Conservation (phyloP, 805 yeast genomes). For the Myxozyma vanderwaltii region DNA sequence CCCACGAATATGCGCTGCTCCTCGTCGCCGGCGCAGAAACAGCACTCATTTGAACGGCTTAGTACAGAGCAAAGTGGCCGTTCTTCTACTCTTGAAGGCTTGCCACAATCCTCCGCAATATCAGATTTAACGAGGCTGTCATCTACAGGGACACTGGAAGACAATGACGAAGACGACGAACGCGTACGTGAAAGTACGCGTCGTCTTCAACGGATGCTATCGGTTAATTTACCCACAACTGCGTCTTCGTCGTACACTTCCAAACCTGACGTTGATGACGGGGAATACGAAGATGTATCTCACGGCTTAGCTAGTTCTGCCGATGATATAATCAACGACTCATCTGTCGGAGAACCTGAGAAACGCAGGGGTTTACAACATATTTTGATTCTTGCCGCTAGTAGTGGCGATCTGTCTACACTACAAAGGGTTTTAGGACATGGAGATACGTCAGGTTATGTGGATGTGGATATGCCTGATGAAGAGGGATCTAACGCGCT, state of each 20-base stretch:
- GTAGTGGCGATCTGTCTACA: slow-evolving; percentile 42
- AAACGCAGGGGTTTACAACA: slow-evolving; percentile 37
- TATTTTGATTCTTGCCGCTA: slow-evolving; percentile 42
- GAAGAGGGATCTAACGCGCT: slow-evolving; percentile 47
- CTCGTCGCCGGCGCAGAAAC: not conserved
- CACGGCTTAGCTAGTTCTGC: slow-evolving; percentile 1
- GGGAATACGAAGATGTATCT: not conserved
- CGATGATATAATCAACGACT: slow-evolving; percentile 36
- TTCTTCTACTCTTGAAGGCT: no score
- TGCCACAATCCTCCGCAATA: no score
- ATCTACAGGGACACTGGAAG: not conserved
- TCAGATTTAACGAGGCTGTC: not conserved
- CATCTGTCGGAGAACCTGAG: slow-evolving; percentile 12
- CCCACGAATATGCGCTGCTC: not conserved
- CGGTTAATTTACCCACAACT: slow-evolving; percentile 4
- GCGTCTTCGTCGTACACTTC: not conserved
- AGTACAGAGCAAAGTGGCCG: no score
- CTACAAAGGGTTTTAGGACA: slow-evolving; percentile 41
- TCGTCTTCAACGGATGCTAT: slow-evolving; percentile 22
- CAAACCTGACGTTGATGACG: not conserved
- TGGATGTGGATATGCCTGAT: slow-evolving; percentile 43
- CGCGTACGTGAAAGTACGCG: slow-evolving; percentile 20
- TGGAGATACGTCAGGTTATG: slow-evolving; percentile 30
- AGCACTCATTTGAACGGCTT: no score
- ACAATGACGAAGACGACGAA: slow-evolving; percentile 10